Evolutionary conservation across 495 filamentous ascomycete species (phyloP).

Genomic region (Platismatia glauca): DNA sequence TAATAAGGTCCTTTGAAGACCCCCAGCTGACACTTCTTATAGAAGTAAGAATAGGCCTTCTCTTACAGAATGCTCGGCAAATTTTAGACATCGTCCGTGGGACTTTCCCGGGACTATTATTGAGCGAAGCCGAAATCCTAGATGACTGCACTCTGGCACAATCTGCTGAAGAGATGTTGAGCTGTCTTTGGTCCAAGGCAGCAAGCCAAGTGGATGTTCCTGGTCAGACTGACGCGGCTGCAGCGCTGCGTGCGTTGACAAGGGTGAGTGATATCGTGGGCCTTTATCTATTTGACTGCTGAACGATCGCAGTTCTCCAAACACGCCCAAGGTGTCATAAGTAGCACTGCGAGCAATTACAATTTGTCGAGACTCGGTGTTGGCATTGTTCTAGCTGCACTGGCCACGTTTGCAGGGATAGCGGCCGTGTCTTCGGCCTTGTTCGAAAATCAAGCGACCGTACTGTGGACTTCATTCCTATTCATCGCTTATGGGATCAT

Average conservation of each 20-base stretch:
- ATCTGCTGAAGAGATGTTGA: slow-evolving; percentile 49
- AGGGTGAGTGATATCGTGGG: slow-evolving; percentile 12
- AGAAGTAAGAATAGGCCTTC: slow-evolving; percentile 53
- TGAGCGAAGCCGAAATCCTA: slow-evolving; percentile 32
- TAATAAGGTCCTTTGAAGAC: not conserved
- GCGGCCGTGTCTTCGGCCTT: slow-evolving; percentile 8
- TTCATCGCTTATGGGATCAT: slow-evolving; percentile 60
- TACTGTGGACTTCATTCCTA: slow-evolving; percentile 20
- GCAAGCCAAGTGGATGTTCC: slow-evolving; percentile 8
- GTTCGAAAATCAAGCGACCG: not conserved
- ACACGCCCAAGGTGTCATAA: slow-evolving; percentile 65
- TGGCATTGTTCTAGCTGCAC: slow-evolving; percentile 42
- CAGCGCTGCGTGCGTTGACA: slow-evolving; percentile 11
- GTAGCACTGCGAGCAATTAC: slow-evolving; percentile 85
- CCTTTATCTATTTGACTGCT: slow-evolving; percentile 20
- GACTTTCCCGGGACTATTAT: slow-evolving; percentile 52
- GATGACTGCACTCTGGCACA: slow-evolving; percentile 37
- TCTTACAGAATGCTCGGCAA: slow-evolving; percentile 69
- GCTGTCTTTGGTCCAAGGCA: slow-evolving; percentile 53
- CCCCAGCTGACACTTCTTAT: slow-evolving; percentile 26
- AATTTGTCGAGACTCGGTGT: slow-evolving; percentile 51
- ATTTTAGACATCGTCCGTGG: slow-evolving; percentile 63
- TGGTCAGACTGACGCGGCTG: not conserved
- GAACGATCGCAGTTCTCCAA: slow-evolving; percentile 49
- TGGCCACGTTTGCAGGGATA: slow-evolving; percentile 32